Percentiles rank a stretch among this genome's conserved stretches.
phyloP scores from a whole-genome alignment of 2,329 filamentous ascomycete genomes.

The Phaeosphaeria sp. region DNA sequence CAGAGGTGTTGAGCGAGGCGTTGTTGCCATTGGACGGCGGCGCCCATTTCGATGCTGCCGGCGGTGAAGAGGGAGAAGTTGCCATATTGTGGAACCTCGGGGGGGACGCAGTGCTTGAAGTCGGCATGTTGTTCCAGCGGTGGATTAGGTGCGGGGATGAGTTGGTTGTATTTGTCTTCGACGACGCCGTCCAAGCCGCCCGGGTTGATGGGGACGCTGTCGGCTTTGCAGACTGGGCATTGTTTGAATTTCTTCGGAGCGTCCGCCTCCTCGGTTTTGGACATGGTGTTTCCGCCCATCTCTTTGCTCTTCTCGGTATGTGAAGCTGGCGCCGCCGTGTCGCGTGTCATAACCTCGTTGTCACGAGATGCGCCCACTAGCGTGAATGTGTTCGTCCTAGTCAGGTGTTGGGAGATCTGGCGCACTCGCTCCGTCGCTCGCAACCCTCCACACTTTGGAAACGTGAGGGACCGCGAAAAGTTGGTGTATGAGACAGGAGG shows the following conservation, averaged over 20 bases:
- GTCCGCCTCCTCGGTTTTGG: not conserved
- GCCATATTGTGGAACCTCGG: conserved; percentile 5
- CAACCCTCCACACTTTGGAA: conserved; percentile 7
- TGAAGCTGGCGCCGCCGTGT: not conserved
- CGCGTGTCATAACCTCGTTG: conserved; percentile 5
- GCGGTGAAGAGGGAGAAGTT: conserved; percentile 62
- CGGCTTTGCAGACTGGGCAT: not conserved
- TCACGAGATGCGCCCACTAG: conserved; percentile 1
- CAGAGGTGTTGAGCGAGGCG: conserved; percentile 51
- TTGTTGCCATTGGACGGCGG: conserved; percentile 60
- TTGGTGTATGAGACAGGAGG: conserved; percentile 10
- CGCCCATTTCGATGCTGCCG: conserved; percentile 60
- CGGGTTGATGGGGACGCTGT: not conserved
- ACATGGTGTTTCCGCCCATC: not conserved
- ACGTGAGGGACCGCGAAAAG: conserved; percentile 13
- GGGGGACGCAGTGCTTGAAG: conserved; percentile 16
- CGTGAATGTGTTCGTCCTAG: conserved; percentile 10
- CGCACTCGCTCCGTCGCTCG: conserved; percentile 7
- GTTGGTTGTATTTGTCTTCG: conserved; percentile 28
- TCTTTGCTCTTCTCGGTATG: not conserved
- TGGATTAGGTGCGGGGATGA: conserved; percentile 18
- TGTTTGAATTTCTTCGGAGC: not conserved
- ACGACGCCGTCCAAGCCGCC: conserved; percentile 27
- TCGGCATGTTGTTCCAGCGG: conserved; percentile 14
- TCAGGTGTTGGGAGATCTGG: conserved; percentile 10